These are phyloP conservation scores for Malus hybrid DNA, from an alignment of 331 rosid species.

Conservation along the genomic window DNA sequence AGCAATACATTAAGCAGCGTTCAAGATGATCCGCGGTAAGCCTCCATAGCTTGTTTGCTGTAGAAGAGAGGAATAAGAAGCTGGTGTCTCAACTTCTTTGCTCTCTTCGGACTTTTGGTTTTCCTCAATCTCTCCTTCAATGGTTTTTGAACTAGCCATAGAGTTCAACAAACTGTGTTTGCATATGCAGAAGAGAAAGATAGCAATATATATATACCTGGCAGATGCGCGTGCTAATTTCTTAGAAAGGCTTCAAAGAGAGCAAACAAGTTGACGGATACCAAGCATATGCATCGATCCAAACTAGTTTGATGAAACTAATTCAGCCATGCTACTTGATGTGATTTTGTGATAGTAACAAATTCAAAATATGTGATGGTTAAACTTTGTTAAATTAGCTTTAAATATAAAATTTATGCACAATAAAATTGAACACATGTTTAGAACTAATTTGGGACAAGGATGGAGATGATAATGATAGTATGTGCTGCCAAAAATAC, in stretches of 20 bases:
- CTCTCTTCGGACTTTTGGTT: too few species aligned
- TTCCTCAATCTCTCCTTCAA: neutral
- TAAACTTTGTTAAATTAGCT: neutral
- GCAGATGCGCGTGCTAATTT: neutral
- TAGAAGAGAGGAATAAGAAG: conserved; percentile 10
- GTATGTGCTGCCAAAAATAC: neutral
- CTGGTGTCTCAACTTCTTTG: neutral
- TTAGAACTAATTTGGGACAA: too few species aligned
- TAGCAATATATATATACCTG: neutral
- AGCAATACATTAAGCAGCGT: conserved; percentile 9
- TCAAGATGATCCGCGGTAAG: conserved; percentile 1
- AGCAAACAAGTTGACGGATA: neutral
- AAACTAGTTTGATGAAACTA: neutral
- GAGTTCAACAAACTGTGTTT: neutral
- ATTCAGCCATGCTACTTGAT: neutral
- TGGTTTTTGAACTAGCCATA: neutral
- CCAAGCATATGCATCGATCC: neutral
- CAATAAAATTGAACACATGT: neutral
- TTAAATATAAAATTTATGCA: neutral
- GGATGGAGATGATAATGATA: neutral
- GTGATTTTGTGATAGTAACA: neutral
- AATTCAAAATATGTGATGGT: neutral
- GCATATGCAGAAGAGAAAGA: neutral
- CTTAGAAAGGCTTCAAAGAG: neutral
- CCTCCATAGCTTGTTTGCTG: neutral